phyloP scores from a whole-genome alignment of 345 rosid genomes.

The Gossypium bickii region DNA sequence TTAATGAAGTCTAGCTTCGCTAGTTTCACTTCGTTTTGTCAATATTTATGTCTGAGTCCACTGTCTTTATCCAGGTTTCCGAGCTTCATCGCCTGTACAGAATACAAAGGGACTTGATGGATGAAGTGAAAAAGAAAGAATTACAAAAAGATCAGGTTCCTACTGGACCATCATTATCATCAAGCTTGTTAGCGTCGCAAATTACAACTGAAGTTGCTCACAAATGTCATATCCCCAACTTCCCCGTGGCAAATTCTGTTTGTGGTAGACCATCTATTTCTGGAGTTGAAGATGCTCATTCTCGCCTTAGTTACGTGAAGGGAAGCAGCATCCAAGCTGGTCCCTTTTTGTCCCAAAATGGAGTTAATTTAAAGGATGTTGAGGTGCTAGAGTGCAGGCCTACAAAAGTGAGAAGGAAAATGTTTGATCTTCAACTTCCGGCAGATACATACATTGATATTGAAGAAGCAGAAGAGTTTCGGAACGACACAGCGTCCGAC shows the following conservation, averaged over 20 bases:
- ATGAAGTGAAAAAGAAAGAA: slow-evolving; percentile 57
- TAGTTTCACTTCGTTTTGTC: slow-evolving; percentile 26
- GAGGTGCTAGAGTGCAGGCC: slow-evolving; percentile 70
- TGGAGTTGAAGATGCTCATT: slow-evolving; percentile 42
- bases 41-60: slow-evolving; percentile 13
- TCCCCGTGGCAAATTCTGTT: slow-evolving; percentile 48
- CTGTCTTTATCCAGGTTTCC: slow-evolving; percentile 36
- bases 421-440: slow-evolving; percentile 84
- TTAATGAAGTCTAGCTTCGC: slow-evolving; percentile 19
- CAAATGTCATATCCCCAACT: slow-evolving; percentile 62
- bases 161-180: slow-evolving; percentile 45
- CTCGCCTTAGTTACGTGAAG: slow-evolving; percentile 50
- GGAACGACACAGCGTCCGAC: slow-evolving; percentile 34
- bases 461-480: slow-evolving; percentile 37
- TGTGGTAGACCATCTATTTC: slow-evolving; percentile 49
- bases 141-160: slow-evolving; percentile 30
- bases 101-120: slow-evolving; percentile 63
- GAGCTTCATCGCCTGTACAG: slow-evolving; percentile 72
- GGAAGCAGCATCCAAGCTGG: slow-evolving; percentile 48
- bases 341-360: slow-evolving; percentile 49
- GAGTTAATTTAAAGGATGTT: slow-evolving; percentile 42
- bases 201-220: slow-evolving; percentile 51
- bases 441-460: slow-evolving; percentile 68
- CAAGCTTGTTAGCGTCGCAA: slow-evolving; percentile 55
- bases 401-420: slow-evolving; percentile 60